Evolutionary conservation across 2,329 filamentous ascomycete genomes (phyloP).

Genomic region (Diaporthe citri): DNA sequence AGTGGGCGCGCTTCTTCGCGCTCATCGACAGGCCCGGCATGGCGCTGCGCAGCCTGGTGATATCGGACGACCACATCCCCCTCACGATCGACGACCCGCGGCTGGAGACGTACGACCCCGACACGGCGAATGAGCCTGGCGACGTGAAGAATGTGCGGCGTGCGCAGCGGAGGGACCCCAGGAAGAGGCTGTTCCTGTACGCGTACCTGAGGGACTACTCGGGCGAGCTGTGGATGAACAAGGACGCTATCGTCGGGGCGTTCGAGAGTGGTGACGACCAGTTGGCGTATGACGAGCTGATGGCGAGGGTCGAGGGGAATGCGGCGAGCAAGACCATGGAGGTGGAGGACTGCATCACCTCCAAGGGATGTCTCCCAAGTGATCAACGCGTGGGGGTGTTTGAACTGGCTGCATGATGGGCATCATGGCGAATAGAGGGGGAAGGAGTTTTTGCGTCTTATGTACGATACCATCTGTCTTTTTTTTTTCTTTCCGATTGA

Average conservation of each 20-base stretch:
- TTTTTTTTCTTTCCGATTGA: neutral
- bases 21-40: conserved; percentile 33
- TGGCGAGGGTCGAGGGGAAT: conserved; percentile 25
- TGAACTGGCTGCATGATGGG: conserved; percentile 14
- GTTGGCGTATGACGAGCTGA: conserved; percentile 27
- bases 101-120: conserved; percentile 32
- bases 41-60: conserved; percentile 20
- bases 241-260: conserved; percentile 36
- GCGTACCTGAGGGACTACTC: conserved; percentile 38
- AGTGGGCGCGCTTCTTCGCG: conserved; percentile 36
- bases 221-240: conserved; percentile 41
- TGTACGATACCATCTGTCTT: conserved; percentile 20
- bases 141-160: conserved; percentile 39
- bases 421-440: neutral
- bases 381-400: neutral
- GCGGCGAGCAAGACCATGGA: neutral
- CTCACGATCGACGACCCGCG: conserved; percentile 36
- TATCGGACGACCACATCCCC: conserved; percentile 37
- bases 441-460: neutral
- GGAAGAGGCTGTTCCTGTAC: conserved; percentile 36
- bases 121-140: conserved; percentile 35
- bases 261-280: conserved; percentile 39
- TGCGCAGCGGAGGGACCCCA: conserved; percentile 32
- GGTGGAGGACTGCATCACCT: neutral
- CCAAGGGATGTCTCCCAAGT: neutral